These are phyloP conservation scores for Melaleuca quinquenervia DNA, from an alignment of 345 rosid species.

Conservation along the genomic window DNA sequence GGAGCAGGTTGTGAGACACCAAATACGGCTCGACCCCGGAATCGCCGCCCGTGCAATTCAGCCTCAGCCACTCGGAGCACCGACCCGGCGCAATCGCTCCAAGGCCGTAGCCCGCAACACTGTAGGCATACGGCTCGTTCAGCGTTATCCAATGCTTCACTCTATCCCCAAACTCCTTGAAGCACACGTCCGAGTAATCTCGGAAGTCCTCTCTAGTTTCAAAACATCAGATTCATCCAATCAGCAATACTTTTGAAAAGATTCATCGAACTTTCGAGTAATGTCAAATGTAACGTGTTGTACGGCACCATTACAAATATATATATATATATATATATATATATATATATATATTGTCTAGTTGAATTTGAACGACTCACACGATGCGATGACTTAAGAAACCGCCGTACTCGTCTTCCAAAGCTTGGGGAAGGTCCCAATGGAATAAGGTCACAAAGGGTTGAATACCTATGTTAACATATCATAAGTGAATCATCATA, in stretches of 20 bases:
- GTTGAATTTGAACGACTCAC: slow-evolving; percentile 9
- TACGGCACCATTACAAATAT: background rate
- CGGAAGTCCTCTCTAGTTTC: slow-evolving; percentile 23
- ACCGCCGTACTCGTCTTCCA: slow-evolving; percentile 22
- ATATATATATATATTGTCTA: background rate
- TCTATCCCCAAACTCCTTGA: slow-evolving; percentile 35
- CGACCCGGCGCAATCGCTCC: slow-evolving; percentile 29
- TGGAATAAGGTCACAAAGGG: slow-evolving; percentile 32
- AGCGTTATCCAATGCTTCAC: slow-evolving; percentile 56
- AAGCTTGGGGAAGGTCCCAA: slow-evolving; percentile 25
- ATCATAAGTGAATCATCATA: background rate
- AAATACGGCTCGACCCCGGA: slow-evolving; percentile 40
- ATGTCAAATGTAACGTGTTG: too few relatives aligned
- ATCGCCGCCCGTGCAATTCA: slow-evolving; percentile 31
- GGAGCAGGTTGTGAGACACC: slow-evolving; percentile 29
- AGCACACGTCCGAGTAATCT: slow-evolving; percentile 28
- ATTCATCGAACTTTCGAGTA: background rate
- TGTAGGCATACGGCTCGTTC: slow-evolving; percentile 33
- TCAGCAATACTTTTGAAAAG: fast-evolving
- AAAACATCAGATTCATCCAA: background rate
- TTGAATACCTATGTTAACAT: slow-evolving; percentile 1
- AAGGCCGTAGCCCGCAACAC: slow-evolving; percentile 10
- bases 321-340: too few relatives aligned
- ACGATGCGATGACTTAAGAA: slow-evolving; percentile 15
- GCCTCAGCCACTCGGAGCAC: slow-evolving; percentile 23